These are phyloP conservation scores for Ophiostoma quercus DNA, from an alignment of 2,329 filamentous ascomycete genomes.

Conservation along the genomic window DNA sequence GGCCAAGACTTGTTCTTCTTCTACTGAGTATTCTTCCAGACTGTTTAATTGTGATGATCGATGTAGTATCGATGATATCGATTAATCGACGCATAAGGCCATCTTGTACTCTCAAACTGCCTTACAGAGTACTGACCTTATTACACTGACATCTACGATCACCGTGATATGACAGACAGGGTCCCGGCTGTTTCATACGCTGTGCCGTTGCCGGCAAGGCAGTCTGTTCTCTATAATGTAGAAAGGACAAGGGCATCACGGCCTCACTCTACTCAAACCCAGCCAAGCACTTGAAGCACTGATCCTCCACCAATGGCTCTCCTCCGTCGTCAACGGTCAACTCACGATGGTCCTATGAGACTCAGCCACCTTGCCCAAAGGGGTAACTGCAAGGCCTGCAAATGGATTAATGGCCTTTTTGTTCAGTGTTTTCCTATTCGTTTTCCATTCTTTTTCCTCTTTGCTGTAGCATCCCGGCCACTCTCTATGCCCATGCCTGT, in stretches of 20 bases:
- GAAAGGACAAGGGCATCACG: too few relatives aligned
- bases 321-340: too few relatives aligned
- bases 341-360: neutral
- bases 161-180: neutral
- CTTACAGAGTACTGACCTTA: neutral
- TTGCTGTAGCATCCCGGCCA: constrained; percentile 3
- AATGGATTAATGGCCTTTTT: neutral
- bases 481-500: constrained; percentile 8
- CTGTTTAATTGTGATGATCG: constrained; percentile 2
- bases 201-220: neutral
- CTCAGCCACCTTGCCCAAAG: constrained; percentile 25
- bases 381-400: constrained; percentile 16
- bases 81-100: constrained; percentile 8
- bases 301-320: too few relatives aligned
- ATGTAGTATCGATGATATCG: neutral
- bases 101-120: constrained; percentile 15
- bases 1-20: neutral
- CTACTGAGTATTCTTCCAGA: neutral
- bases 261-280: too few relatives aligned
- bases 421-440: neutral
- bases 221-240: too few relatives aligned
- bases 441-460: constrained; percentile 1
- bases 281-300: too few relatives aligned
- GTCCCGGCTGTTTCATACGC: constrained; percentile 3
- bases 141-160: neutral